A percentile compares a stretch with the other conserved stretches of the same genome.
Evolutionary conservation across 176 grass and related monocot species (phyloP).

Genomic region (Cenchrus purpureus): DNA sequence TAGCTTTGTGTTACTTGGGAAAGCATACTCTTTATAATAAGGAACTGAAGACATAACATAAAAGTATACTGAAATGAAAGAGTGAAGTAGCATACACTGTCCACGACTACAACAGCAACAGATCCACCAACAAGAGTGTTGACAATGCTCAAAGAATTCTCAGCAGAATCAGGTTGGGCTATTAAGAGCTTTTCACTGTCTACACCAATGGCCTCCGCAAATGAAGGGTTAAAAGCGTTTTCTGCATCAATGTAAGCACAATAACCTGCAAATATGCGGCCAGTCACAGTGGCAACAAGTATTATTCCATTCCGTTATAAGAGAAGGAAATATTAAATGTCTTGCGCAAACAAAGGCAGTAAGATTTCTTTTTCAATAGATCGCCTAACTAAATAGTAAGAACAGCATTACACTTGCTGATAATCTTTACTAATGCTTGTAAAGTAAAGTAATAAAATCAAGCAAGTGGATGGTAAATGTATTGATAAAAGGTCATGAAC

Average conservation of each 20-base stretch:
- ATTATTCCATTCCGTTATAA: slow-evolving; percentile 1
- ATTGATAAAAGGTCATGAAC: neutral
- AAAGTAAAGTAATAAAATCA: neutral
- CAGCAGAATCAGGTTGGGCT: slow-evolving; percentile 76
- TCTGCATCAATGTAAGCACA: slow-evolving; percentile 97
- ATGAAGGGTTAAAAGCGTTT: slow-evolving; percentile 70
- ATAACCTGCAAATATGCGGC: slow-evolving; percentile 42
- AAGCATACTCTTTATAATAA: slow-evolving; percentile 17
- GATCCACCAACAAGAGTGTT: slow-evolving; percentile 92
- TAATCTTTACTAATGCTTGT: neutral
- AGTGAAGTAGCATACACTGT: slow-evolving; percentile 70
- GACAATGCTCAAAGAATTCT: slow-evolving; percentile 91
- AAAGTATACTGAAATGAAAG: neutral
- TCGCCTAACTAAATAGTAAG: neutral
- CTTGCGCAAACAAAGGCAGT: neutral
- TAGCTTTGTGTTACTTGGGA: slow-evolving; percentile 5
- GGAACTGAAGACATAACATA: slow-evolving; percentile 27
- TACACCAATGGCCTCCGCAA: slow-evolving; percentile 85
- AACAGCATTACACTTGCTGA: neutral
- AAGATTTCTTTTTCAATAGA: neutral
- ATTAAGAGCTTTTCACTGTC: slow-evolving; percentile 84
- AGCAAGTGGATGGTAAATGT: neutral
- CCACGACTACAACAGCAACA: slow-evolving; percentile 86
- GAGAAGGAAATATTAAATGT: neutral
- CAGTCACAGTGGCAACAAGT: slow-evolving; percentile 12